Conservation (phyloP, 2,329 filamentous ascomycete genomes). For the Beauveria rudraprayagi region DNA sequence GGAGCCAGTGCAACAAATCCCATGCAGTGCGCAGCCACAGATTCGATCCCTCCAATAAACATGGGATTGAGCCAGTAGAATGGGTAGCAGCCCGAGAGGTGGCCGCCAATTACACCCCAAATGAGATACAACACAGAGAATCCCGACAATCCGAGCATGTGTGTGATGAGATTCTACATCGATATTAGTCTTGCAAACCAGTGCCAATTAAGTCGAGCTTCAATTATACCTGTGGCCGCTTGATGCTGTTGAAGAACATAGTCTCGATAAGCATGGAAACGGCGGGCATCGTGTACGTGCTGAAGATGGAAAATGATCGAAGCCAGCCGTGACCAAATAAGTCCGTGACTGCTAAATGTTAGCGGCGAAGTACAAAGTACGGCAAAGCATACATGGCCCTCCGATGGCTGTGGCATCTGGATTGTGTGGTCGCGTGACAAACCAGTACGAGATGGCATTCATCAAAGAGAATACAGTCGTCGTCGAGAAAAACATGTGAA, state of each 20-base stretch:
- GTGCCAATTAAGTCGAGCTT: too few species aligned
- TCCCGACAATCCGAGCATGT: slow-evolving; percentile 34
- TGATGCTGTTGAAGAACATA: slow-evolving; percentile 44
- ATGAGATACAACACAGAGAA: slow-evolving; percentile 37
- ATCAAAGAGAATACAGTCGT: slow-evolving; percentile 39
- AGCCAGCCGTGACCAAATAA: slow-evolving; percentile 41
- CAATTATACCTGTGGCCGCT: slow-evolving; percentile 37
- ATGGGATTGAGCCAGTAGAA: slow-evolving; percentile 45
- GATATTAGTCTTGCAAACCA: slow-evolving; percentile 9
- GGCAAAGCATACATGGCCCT: slow-evolving; percentile 13
- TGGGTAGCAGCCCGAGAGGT: slow-evolving; percentile 35
- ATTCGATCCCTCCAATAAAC: slow-evolving; percentile 34
- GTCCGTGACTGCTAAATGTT: slow-evolving; percentile 32
- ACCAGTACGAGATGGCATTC: slow-evolving; percentile 45
- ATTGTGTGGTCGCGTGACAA: slow-evolving; percentile 28
- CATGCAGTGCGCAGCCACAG: slow-evolving; percentile 35
- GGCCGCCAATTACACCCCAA: slow-evolving; percentile 41
- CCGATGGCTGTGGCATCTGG: slow-evolving; percentile 13
- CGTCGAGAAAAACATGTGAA: slow-evolving; percentile 42
- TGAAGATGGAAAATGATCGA: slow-evolving; percentile 37
- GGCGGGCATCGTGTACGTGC: slow-evolving; percentile 36
- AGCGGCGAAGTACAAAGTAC: not conserved
- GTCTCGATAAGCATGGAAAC: slow-evolving; percentile 38
- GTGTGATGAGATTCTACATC: slow-evolving; percentile 35
- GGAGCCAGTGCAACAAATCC: slow-evolving; percentile 37